Evolutionary conservation across 805 yeast species (phyloP).

Genomic region (Wickerhamiella parazyma): DNA sequence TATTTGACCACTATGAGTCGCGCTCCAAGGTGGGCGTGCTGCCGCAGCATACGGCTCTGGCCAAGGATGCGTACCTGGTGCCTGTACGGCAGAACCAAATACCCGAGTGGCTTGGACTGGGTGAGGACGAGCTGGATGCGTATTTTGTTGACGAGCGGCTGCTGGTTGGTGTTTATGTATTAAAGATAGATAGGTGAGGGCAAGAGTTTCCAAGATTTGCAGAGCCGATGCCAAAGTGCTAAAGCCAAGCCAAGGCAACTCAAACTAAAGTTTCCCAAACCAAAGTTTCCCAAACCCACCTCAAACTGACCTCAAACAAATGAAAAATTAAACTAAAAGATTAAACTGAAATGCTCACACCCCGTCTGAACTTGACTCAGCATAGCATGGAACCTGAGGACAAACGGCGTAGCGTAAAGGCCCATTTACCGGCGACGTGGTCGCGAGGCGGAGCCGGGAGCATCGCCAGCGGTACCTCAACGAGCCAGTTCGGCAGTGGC

Average conservation of each 20-base stretch:
- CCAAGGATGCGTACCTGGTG: conserved; percentile 52
- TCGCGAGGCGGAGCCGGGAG: background rate
- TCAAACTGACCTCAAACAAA: too few relatives aligned
- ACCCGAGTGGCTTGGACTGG: background rate
- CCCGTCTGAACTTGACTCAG: background rate
- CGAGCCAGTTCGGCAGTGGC: background rate
- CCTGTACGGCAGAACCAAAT: conserved; percentile 24
- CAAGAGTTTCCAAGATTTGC: too few relatives aligned
- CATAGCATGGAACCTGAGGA: conserved; percentile 9
- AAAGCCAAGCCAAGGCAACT: too few relatives aligned
- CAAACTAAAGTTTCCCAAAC: too few relatives aligned
- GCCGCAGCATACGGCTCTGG: conserved; percentile 34
- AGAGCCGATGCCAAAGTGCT: too few relatives aligned
- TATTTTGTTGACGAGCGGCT: background rate
- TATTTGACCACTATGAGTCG: conserved; percentile 35
- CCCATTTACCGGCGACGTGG: conserved; percentile 9
- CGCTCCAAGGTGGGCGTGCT: conserved; percentile 48
- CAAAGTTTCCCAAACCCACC: too few relatives aligned
- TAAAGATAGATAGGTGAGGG: background rate
- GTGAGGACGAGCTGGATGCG: background rate
- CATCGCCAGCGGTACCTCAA: background rate
- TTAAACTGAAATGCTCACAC: too few relatives aligned
- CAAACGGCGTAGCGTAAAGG: conserved; percentile 8
- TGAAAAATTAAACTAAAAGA: too few relatives aligned
- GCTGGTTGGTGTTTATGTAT: background rate